These are phyloP conservation scores for Colletotrichum endophyticum DNA, from an alignment of 2,329 filamentous ascomycete species.

Conservation along the genomic window DNA sequence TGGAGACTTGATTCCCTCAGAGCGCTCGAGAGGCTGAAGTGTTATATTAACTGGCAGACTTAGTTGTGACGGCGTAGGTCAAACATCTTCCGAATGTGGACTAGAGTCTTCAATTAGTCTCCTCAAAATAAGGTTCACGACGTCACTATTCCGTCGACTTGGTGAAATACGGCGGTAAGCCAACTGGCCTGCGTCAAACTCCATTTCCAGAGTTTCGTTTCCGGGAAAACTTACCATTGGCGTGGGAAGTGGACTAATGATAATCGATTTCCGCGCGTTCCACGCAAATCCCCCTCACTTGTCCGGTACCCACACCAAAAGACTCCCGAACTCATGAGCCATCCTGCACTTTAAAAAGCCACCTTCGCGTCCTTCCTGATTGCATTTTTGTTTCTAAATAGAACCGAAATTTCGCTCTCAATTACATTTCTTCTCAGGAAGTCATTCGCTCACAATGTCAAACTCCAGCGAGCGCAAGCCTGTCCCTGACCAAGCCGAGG, in stretches of 20 bases:
- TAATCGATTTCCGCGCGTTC: background rate
- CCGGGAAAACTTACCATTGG: background rate
- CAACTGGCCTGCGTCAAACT: background rate
- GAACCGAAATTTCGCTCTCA: background rate
- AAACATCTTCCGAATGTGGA: background rate
- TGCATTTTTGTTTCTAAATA: background rate
- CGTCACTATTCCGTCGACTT: background rate
- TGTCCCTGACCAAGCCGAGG: conserved; percentile 24
- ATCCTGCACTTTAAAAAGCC: background rate
- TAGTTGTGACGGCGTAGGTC: background rate
- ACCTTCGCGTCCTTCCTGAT: background rate
- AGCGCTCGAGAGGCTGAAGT: background rate
- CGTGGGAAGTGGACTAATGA: background rate
- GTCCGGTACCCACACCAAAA: background rate
- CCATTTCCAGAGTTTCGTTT: background rate
- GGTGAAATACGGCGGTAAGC: background rate
- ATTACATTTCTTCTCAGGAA: background rate
- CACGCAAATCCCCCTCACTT: background rate
- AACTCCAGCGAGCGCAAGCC: conserved; percentile 10
- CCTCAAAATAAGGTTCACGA: background rate
- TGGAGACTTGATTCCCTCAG: background rate
- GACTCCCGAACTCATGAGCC: background rate
- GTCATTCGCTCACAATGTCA: background rate
- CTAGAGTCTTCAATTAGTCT: background rate
- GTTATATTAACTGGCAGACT: background rate